Evolutionary conservation across 73 alveolate species (phyloP).

Genomic region (Tetrahymena thermophila): DNA sequence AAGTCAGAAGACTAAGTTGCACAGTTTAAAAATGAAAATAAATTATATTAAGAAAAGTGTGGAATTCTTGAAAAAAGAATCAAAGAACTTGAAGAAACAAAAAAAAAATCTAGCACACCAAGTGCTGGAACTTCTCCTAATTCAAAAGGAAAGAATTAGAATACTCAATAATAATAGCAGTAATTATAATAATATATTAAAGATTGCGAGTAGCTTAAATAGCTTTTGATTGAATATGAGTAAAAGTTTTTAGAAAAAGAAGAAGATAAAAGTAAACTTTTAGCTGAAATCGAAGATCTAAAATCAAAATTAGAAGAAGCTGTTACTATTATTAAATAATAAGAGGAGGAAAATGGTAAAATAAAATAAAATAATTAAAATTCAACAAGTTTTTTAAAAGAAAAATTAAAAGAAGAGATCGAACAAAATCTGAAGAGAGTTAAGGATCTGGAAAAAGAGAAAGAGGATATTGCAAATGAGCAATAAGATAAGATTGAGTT

Average conservation of each 20-base stretch:
- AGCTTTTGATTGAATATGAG: not conserved
- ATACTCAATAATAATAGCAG: not conserved
- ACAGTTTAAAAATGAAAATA: not conserved
- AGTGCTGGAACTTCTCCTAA: not conserved
- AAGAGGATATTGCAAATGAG: not conserved
- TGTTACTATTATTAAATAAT: not conserved
- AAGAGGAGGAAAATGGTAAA: not conserved
- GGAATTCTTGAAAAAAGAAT: not conserved
- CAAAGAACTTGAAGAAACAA: not conserved
- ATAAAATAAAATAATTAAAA: too few species aligned
- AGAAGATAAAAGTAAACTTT: not conserved
- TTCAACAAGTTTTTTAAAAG: not conserved
- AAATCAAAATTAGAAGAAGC: not conserved
- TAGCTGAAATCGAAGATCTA: not conserved
- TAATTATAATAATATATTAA: not conserved
- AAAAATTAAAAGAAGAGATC: not conserved
- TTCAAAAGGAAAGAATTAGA: not conserved
- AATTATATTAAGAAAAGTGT: not conserved
- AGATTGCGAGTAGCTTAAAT: not conserved
- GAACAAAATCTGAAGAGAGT: not conserved
- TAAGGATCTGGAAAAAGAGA: not conserved
- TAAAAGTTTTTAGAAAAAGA: not conserved
- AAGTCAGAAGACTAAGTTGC: not conserved
- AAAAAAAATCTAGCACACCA: not conserved
- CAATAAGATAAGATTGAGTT: not conserved